Evolutionary conservation across 2,329 filamentous ascomycete species (phyloP), one percentile per base, ranked within the genome.

Genomic region (Nemania bipapillata): DNA sequence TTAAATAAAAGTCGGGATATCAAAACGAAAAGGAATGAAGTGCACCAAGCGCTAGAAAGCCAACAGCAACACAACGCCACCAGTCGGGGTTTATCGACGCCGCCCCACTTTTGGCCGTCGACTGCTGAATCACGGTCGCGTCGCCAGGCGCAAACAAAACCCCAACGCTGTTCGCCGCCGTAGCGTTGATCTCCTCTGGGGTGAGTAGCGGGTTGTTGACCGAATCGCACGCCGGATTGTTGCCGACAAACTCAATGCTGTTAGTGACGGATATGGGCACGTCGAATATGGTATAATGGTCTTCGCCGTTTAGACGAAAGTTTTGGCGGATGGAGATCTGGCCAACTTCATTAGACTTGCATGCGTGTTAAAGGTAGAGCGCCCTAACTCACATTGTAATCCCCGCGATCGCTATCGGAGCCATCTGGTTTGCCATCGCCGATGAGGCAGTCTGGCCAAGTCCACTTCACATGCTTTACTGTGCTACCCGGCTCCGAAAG

Each of bases 391-490:
- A 86, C 85, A 74, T 92, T 92, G 76, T 92, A 92, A 20, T 82
- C 80, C 2, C 90, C 90, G 2, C 89, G 83, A 26, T 85, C 86
- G 58, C 84, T 87, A 65, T 81, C 81, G 0, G 79, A 77, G 3
- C 79, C 77, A 1, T 77, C 73, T 28, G 84, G 81, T 71, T 84
- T 77, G 2, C 87, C 88, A 57, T 89, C 81, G 20, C 90, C 90
- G 2, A 89, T 87, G 0, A 92, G 81, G 73, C 90, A 92, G 66
- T 86, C 85, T 0, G 91, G 90, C 90, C 90, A 92, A 22, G 86
- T 81, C 89, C 90, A 92, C 75, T 90, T 89, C 69, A 92, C 84
- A 76, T 92, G 90, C 77, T 92, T 92, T 50, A 92, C 91, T 0
- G 90, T 92, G 75, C 89, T 91, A 3, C 86, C 86, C 0, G 84